These are phyloP conservation scores for Cucumis hystrix DNA, from an alignment of 306 rosid species.

Conservation along the genomic window DNA sequence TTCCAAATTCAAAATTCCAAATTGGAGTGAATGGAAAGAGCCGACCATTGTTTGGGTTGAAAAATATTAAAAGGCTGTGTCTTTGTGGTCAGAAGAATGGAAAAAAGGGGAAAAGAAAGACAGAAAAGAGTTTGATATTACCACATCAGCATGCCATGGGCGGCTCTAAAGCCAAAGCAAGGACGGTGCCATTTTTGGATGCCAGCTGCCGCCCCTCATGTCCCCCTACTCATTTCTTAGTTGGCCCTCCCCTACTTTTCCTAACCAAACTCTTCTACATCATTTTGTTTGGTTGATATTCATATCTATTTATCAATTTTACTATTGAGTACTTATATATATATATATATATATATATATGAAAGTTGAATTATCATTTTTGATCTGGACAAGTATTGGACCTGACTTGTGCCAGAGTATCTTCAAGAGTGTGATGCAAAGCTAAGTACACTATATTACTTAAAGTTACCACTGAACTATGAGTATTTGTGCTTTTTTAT, in stretches of 20 bases:
- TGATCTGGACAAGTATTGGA: too few species aligned
- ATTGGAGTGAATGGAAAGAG: not conserved
- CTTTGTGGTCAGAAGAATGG: not conserved
- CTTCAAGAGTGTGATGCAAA: too few species aligned
- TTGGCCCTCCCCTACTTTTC: not conserved
- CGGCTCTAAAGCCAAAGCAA: not conserved
- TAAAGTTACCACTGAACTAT: too few species aligned
- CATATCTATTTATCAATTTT: too few species aligned
- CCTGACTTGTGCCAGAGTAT: too few species aligned
- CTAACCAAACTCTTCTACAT: not conserved
- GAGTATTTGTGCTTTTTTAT: too few species aligned
- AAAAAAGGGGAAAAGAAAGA: not conserved
- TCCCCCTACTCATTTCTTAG: not conserved
- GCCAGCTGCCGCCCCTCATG: not conserved
- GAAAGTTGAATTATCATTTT: too few species aligned
- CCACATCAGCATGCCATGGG: slow-evolving; percentile 1
- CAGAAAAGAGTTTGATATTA: not conserved
- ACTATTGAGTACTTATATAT: too few species aligned
- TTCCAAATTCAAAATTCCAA: not conserved
- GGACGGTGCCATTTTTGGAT: not conserved
- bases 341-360: too few species aligned
- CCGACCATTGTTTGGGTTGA: not conserved
- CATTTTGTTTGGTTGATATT: not conserved
- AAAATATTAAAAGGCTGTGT: not conserved
- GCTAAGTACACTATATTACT: too few species aligned